phyloP scores from a whole-genome alignment of 148 eudicot genomes.

The Nepenthes mirabilis region DNA sequence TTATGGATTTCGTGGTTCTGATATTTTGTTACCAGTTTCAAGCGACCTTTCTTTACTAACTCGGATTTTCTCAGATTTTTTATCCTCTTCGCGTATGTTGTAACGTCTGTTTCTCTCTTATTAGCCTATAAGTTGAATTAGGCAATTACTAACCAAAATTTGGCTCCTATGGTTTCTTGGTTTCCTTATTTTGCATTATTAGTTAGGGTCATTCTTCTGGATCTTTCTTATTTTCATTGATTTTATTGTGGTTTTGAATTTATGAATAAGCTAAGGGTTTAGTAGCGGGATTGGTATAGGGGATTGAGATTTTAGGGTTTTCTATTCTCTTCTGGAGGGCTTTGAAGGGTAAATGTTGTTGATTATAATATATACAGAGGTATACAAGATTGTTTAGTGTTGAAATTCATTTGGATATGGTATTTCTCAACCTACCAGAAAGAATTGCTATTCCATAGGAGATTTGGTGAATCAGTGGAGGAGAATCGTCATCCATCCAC shows the following conservation, averaged over 20 bases:
- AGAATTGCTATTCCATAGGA: neutral
- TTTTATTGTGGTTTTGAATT: no score
- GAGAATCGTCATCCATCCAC: conserved; percentile 52
- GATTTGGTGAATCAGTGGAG: conserved; percentile 29
- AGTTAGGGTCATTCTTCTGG: neutral
- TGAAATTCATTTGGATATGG: neutral
- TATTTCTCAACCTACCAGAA: neutral
- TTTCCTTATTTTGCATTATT: neutral
- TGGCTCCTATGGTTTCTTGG: neutral
- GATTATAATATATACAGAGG: neutral
- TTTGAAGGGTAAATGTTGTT: no score
- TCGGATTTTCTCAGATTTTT: neutral
- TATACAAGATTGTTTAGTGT: neutral
- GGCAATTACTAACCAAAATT: neutral
- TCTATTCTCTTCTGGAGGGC: neutral
- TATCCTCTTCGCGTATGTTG: neutral
- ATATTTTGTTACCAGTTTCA: neutral
- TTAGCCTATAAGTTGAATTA: neutral
- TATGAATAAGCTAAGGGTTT: neutral
- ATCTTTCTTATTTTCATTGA: no score
- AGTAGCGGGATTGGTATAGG: neutral
- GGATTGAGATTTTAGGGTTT: neutral
- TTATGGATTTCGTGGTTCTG: neutral
- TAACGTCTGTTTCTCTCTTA: neutral
- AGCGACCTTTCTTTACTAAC: neutral